Conservation (phyloP, 768 basidiomycete species). For the Rhodotorula taiwanensis region DNA sequence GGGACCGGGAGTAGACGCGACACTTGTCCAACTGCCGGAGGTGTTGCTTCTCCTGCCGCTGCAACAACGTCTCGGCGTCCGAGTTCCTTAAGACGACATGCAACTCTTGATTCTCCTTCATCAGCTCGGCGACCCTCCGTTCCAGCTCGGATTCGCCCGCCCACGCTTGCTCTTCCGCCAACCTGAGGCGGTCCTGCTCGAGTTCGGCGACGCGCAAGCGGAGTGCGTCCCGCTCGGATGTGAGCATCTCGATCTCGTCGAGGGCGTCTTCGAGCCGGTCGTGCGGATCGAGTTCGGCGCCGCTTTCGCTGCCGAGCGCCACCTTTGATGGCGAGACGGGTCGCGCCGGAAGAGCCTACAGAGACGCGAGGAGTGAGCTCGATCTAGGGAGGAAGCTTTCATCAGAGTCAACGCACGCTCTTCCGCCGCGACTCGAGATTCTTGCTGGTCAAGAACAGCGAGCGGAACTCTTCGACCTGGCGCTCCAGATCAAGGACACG, state of each 20-base stretch:
- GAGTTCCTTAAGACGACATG: slow-evolving; percentile 32
- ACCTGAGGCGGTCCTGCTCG: slow-evolving; percentile 39
- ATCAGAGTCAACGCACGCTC: slow-evolving; percentile 7
- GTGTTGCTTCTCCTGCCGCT: slow-evolving; percentile 21
- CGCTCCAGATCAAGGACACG: slow-evolving; percentile 30
- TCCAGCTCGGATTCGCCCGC: slow-evolving; percentile 14
- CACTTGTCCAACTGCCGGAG: slow-evolving; percentile 23
- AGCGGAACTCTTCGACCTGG: slow-evolving; percentile 35
- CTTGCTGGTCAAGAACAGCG: slow-evolving; percentile 36
- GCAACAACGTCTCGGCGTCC: slow-evolving; percentile 30
- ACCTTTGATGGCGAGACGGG: slow-evolving; percentile 34
- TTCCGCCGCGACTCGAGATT: slow-evolving; percentile 37
- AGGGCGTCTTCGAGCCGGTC: slow-evolving; percentile 35
- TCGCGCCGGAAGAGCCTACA: slow-evolving; percentile 22
- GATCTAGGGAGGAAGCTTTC: neutral
- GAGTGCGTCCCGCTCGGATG: slow-evolving; percentile 58
- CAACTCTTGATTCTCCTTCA: slow-evolving; percentile 28
- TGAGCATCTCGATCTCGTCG: slow-evolving; percentile 78
- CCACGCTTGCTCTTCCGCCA: slow-evolving; percentile 1
- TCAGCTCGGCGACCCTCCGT: slow-evolving; percentile 7
- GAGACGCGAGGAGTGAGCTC: no score
- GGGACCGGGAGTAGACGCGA: slow-evolving; percentile 15
- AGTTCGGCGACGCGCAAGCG: slow-evolving; percentile 58
- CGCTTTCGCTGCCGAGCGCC: neutral
- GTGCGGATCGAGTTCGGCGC: slow-evolving; percentile 1